Percentiles rank a stretch among this genome's conserved stretches.
Conservation (phyloP, 768 basidiomycete genomes). For the Russula olivacea region DNA sequence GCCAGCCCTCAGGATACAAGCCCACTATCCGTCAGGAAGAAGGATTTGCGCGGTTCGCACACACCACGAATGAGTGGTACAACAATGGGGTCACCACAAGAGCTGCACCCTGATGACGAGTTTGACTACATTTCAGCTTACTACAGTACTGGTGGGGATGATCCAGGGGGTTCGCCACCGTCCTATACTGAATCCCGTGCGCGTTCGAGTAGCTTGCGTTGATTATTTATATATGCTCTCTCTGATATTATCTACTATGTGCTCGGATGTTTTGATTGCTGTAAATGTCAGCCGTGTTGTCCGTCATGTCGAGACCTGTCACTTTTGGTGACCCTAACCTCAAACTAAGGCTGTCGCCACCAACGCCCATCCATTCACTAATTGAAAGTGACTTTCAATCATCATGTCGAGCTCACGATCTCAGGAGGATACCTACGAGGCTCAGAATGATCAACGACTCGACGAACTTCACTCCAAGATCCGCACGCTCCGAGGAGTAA, state of each 20-base stretch:
- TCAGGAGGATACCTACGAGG: conserved; percentile 70
- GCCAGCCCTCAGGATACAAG: conserved; percentile 36
- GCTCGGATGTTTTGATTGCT: neutral
- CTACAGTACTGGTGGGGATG: conserved; percentile 11
- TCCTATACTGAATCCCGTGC: neutral
- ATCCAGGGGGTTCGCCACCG: neutral
- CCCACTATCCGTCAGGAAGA: conserved; percentile 46
- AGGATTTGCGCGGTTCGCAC: conserved; percentile 42
- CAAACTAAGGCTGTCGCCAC: neutral
- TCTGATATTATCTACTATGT: neutral
- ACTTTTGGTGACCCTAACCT: conserved; percentile 13
- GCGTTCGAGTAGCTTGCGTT: conserved; percentile 12
- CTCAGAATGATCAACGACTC: conserved; percentile 78
- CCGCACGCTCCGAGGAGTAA: conserved; percentile 71
- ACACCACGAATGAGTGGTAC: conserved; percentile 10
- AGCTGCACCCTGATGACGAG: conserved; percentile 35
- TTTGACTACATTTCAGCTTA: conserved; percentile 61
- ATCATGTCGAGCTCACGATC: conserved; percentile 25
- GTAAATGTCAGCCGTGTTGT: neutral
- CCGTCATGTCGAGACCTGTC: neutral
- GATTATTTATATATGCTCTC: neutral
- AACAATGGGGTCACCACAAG: conserved; percentile 7
- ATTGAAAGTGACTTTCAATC: neutral
- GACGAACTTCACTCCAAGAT: conserved; percentile 84
- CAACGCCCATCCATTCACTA: neutral